Conservation (phyloP, 768 basidiomycete species). For the Pisolithus microcarpus region DNA sequence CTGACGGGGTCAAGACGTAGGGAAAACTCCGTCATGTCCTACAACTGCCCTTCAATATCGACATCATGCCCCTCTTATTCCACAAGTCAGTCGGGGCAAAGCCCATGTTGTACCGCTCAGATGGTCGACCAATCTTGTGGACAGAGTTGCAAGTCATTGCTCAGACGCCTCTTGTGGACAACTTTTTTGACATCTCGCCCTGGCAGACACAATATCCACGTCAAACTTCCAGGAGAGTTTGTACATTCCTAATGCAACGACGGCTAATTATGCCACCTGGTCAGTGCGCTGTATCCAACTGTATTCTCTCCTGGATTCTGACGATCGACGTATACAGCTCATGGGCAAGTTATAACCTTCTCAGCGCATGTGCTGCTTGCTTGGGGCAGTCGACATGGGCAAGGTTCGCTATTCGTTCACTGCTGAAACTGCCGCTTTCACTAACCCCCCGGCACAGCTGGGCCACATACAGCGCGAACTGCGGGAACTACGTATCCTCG, state of each 20-base stretch:
- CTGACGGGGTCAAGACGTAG: too few species aligned
- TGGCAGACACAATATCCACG: slow-evolving; percentile 12
- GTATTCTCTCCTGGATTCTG: neutral
- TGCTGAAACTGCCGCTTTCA: neutral
- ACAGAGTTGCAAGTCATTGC: slow-evolving; percentile 8
- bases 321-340: slow-evolving; percentile 11
- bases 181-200: neutral
- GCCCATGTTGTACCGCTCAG: slow-evolving; percentile 14
- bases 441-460: slow-evolving; percentile 15
- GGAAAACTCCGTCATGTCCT: neutral
- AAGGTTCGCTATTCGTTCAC: slow-evolving; percentile 8
- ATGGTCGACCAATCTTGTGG: slow-evolving; percentile 15
- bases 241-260: slow-evolving; percentile 15
- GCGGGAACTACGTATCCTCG: slow-evolving; percentile 10
- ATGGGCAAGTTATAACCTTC: slow-evolving; percentile 25
- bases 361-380: slow-evolving; percentile 22
- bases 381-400: slow-evolving; percentile 3
- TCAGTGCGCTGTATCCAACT: neutral
- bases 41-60: neutral
- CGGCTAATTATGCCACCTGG: slow-evolving; percentile 19
- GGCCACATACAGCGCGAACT: slow-evolving; percentile 12
- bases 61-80: neutral
- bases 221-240: slow-evolving; percentile 11
- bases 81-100: neutral
- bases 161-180: neutral